These are phyloP conservation scores for Smithsoniella earleae DNA, from an alignment of 163 green algal species.

Conservation along the genomic window DNA sequence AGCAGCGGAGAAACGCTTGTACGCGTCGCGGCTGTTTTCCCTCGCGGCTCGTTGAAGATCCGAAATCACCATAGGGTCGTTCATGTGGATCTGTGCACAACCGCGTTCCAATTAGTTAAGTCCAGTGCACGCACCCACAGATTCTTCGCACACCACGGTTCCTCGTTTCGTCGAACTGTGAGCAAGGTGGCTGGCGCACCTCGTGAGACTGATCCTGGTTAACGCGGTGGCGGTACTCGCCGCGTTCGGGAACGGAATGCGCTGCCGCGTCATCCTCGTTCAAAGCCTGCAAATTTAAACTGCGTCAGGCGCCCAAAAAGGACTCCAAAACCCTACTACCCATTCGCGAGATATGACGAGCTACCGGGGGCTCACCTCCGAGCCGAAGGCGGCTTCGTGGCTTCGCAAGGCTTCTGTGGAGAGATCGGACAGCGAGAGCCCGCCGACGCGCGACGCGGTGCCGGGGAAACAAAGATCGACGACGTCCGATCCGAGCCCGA, in stretches of 20 bases:
- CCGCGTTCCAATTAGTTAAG: too few species aligned
- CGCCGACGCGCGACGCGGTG: slow-evolving; percentile 70
- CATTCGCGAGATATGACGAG: too few species aligned
- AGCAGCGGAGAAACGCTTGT: slow-evolving; percentile 64
- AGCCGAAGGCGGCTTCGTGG: slow-evolving; percentile 61
- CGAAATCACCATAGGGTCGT: slow-evolving; percentile 82
- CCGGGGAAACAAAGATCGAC: slow-evolving; percentile 70
- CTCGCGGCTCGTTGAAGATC: slow-evolving; percentile 65
- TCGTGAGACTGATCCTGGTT: slow-evolving; percentile 1
- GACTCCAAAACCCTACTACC: too few species aligned
- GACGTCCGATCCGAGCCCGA: slow-evolving; percentile 69
- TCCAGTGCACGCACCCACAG: too few species aligned
- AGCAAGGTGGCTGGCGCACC: neutral
- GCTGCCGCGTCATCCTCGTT: slow-evolving; percentile 3
- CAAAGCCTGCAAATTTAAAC: too few species aligned
- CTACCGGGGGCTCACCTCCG: too few species aligned
- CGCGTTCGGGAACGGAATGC: slow-evolving; percentile 35
- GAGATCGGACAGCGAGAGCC: slow-evolving; percentile 35
- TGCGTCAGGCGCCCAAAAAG: too few species aligned
- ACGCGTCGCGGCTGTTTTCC: slow-evolving; percentile 57
- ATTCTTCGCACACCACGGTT: too few species aligned
- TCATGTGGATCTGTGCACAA: slow-evolving; percentile 86
- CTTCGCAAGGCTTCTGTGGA: slow-evolving; percentile 57
- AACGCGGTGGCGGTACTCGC: slow-evolving; percentile 21
- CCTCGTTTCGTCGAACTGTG: neutral